Evolutionary conservation across 768 basidiomycete genomes (phyloP).

Genomic region (Crepidotus variabilis): DNA sequence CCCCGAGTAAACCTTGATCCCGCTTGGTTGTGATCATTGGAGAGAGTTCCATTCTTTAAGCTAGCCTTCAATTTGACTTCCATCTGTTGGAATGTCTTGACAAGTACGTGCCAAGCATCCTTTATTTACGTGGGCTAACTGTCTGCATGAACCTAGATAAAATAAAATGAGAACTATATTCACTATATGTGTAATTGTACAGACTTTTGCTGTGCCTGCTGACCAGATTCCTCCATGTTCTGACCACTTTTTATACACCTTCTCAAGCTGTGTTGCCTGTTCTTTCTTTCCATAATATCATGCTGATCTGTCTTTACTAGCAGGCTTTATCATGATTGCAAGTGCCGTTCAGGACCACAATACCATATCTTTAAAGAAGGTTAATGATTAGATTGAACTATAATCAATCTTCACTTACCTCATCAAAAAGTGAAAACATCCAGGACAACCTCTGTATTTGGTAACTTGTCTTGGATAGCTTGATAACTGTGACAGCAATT

Average conservation of each 20-base stretch:
- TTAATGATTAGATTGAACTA: not conserved
- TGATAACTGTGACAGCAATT: conserved; percentile 6
- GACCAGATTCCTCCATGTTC: conserved; percentile 1
- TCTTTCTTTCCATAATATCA: conserved; percentile 1
- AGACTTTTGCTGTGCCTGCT: not conserved
- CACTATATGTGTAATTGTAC: not conserved
- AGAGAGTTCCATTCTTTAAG: conserved; percentile 5
- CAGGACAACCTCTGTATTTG: not conserved
- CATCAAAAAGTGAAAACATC: conserved; percentile 9
- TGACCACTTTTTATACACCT: conserved; percentile 1
- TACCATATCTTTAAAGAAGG: conserved; percentile 3
- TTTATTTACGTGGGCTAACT: not conserved
- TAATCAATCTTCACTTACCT: conserved; percentile 5
- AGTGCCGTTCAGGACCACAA: not conserved
- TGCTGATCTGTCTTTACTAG: not conserved
- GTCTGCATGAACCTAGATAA: not conserved
- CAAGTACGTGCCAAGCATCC: not conserved
- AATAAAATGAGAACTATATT: not conserved
- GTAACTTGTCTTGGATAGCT: not conserved
- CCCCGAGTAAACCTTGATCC: not conserved
- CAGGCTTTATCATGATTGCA: not conserved
- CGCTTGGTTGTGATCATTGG: not conserved
- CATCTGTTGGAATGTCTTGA: conserved; percentile 4
- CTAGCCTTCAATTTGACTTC: conserved; percentile 3
- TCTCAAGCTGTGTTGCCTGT: not conserved